Conservation (phyloP, 192 early-diverging fungal genomes). For the Chytriomyces sp. region DNA sequence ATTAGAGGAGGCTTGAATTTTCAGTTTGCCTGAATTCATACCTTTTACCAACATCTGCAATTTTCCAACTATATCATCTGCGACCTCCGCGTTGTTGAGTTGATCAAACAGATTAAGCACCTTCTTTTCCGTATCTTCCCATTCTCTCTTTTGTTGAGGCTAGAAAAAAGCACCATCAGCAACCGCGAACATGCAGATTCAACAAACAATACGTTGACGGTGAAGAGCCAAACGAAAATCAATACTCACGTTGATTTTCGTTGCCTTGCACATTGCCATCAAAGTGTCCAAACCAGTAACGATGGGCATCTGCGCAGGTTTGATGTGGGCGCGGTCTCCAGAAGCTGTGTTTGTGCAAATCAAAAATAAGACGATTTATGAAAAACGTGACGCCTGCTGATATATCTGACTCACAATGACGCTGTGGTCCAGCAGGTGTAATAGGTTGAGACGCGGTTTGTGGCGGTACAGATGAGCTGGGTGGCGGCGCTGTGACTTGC, state of each 20-base stretch:
- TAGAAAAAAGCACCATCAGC: slow-evolving; percentile 28
- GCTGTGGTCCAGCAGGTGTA: slow-evolving; percentile 35
- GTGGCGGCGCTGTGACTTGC: slow-evolving; percentile 15
- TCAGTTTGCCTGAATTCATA: slow-evolving; percentile 21
- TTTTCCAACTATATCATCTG: slow-evolving; percentile 61
- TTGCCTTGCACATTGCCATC: slow-evolving; percentile 24
- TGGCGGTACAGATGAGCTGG: slow-evolving; percentile 28
- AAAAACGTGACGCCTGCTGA: not conserved
- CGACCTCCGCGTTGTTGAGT: slow-evolving; percentile 80
- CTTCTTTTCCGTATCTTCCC: slow-evolving; percentile 85
- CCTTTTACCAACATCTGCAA: slow-evolving; percentile 71
- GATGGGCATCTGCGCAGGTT: slow-evolving; percentile 71
- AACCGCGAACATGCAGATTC: too few species aligned
- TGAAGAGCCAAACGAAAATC: too few species aligned
- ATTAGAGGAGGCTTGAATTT: too few species aligned
- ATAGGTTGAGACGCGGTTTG: slow-evolving; percentile 38
- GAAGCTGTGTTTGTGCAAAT: slow-evolving; percentile 49
- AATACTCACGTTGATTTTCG: not conserved
- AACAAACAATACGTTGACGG: too few species aligned
- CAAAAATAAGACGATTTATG: not conserved
- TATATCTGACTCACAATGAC: slow-evolving; percentile 57
- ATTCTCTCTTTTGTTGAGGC: slow-evolving; percentile 73
- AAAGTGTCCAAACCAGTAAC: slow-evolving; percentile 46
- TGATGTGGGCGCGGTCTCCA: slow-evolving; percentile 86
- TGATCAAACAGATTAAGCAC: slow-evolving; percentile 81